Percentiles rank a stretch among this genome's conserved stretches.
Evolutionary conservation across 257 asterid genomes (phyloP).

Genomic region (Salvia miltiorrhiza): DNA sequence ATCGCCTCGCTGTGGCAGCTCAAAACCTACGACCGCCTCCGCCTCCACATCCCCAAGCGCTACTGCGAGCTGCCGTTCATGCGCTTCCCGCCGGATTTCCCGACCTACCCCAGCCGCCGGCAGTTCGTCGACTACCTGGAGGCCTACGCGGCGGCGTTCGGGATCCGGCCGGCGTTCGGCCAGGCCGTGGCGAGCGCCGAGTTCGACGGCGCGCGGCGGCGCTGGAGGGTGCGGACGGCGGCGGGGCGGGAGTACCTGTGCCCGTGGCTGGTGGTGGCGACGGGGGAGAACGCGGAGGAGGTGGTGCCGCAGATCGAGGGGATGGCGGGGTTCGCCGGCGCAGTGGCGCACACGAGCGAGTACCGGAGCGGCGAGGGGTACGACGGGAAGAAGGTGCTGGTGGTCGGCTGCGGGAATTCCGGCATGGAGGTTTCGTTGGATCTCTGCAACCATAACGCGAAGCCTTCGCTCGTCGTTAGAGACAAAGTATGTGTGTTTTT

Average conservation of each 20-base stretch:
- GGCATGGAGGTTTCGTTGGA: conserved; percentile 95
- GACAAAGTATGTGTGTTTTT: conserved; percentile 40
- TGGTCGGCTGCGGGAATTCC: conserved; percentile 90
- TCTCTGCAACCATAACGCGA: conserved; percentile 61
- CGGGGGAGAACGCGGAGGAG: conserved; percentile 92
- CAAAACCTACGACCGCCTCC: conserved; percentile 65
- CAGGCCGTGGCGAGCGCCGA: conserved; percentile 44
- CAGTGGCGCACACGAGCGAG: conserved; percentile 56
- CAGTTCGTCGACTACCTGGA: conserved; percentile 59
- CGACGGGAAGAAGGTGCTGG: conserved; percentile 59
- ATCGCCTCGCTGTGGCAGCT: conserved; percentile 81
- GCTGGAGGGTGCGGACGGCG: conserved; percentile 49
- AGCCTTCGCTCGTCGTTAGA: conserved; percentile 59
- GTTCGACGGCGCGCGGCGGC: conserved; percentile 29
- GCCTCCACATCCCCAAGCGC: conserved; percentile 68
- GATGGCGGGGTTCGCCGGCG: conserved; percentile 44
- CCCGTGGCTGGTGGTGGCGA: conserved; percentile 80
- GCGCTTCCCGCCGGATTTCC: conserved; percentile 50
- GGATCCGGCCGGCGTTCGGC: conserved; percentile 47
- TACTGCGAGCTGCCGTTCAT: conserved; percentile 74
- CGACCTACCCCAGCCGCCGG: conserved; percentile 50
- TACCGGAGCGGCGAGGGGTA: conserved; percentile 58
- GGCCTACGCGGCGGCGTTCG: conserved; percentile 44
- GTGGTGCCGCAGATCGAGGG: conserved; percentile 63
- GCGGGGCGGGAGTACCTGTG: conserved; percentile 44